Evolutionary conservation across 2,329 filamentous ascomycete genomes (phyloP).

Genomic region (Penicillium sp.): DNA sequence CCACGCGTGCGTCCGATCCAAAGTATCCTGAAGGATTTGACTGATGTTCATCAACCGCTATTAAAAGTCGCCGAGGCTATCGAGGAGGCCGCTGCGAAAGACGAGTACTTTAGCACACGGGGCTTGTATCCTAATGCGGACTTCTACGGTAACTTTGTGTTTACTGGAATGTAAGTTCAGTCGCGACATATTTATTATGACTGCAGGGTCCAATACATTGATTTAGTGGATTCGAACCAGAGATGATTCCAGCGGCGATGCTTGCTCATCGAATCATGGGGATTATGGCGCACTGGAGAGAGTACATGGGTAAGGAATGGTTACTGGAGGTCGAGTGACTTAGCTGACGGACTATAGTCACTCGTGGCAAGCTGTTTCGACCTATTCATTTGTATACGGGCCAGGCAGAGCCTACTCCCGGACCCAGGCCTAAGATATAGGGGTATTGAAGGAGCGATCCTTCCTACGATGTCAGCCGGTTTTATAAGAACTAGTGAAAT

Average conservation of each 20-base stretch:
- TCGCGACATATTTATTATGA: not conserved
- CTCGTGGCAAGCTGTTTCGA: constrained; percentile 24
- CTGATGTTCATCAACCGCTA: constrained; percentile 9
- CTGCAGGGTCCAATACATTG: not conserved
- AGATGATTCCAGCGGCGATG: constrained; percentile 27
- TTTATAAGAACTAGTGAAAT: no score
- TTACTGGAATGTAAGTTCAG: constrained; percentile 32
- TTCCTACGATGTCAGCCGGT: not conserved
- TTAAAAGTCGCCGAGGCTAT: constrained; percentile 23
- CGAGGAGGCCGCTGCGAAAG: constrained; percentile 18
- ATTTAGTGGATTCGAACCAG: constrained; percentile 23
- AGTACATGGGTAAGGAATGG: constrained; percentile 23
- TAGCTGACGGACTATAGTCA: constrained; percentile 15
- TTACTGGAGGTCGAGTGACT: not conserved
- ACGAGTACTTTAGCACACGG: constrained; percentile 23
- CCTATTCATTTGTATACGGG: constrained; percentile 26
- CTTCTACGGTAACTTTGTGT: constrained; percentile 40
- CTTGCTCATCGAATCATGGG: constrained; percentile 26
- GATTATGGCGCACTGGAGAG: constrained; percentile 31
- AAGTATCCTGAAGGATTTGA: constrained; percentile 20
- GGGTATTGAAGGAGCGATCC: no score
- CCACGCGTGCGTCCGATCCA: constrained; percentile 23
- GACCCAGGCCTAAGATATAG: constrained; percentile 11
- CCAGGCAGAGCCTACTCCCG: constrained; percentile 1
- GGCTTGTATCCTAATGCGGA: constrained; percentile 40